Percentiles rank a stretch among this genome's conserved stretches.
Conservation (phyloP, 306 rosid genomes). For the Cucurbita pepo region DNA sequence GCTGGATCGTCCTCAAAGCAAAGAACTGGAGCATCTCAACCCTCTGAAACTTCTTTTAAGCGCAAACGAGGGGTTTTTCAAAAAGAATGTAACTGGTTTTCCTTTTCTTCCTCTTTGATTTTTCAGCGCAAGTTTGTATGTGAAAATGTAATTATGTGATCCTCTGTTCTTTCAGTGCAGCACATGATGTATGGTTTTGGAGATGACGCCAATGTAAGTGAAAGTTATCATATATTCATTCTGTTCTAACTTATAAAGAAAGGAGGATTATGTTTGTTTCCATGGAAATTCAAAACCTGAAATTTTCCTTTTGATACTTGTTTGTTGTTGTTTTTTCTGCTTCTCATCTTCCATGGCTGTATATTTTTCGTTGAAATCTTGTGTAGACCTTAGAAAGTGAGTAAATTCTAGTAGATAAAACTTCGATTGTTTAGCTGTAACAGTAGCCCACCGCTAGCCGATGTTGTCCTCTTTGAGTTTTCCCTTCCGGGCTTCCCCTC, state of each 20-base stretch:
- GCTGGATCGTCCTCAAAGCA: conserved; percentile 52
- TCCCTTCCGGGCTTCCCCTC: no score
- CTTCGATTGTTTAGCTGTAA: background rate
- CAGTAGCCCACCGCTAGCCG: no score
- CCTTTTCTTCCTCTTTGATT: background rate
- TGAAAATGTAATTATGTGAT: background rate
- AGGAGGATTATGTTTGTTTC: background rate
- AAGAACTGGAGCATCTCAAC: conserved; percentile 55
- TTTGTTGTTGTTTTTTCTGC: background rate
- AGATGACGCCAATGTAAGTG: conserved; percentile 72
- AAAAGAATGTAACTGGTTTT: conserved; percentile 41
- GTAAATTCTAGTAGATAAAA: background rate
- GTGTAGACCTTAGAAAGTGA: background rate
- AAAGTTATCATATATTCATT: background rate
- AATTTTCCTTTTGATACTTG: background rate
- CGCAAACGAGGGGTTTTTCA: conserved; percentile 87
- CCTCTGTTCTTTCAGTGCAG: conserved; percentile 39
- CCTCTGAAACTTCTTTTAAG: conserved; percentile 64
- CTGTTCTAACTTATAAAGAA: background rate
- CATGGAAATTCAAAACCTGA: background rate
- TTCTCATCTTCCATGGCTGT: background rate
- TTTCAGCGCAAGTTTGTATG: background rate
- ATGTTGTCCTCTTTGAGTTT: no score
- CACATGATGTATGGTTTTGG: conserved; percentile 99
- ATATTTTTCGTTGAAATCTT: background rate